Evolutionary conservation across 768 basidiomycete species (phyloP).

Genomic region (Fomitopsis serialis): DNA sequence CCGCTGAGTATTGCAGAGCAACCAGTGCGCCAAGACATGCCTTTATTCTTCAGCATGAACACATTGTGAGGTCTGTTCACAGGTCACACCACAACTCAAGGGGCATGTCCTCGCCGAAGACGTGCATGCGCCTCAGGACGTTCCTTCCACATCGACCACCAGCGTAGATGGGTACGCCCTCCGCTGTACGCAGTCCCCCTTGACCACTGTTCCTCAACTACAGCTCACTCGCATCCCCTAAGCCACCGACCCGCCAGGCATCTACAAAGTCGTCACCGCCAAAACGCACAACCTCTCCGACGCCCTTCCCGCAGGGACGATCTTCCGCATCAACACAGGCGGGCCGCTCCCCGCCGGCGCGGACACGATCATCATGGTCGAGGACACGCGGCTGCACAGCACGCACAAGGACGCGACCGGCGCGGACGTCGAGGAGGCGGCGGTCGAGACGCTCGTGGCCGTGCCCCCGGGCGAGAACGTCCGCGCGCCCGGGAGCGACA

Average conservation of each 20-base stretch:
- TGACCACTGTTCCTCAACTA: neutral
- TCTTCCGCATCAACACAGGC: slow-evolving; percentile 84
- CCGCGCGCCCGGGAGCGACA: slow-evolving; percentile 70
- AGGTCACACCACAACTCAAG: slow-evolving; percentile 58
- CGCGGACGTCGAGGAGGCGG: slow-evolving; percentile 56
- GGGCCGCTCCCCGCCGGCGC: slow-evolving; percentile 70
- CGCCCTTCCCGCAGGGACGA: slow-evolving; percentile 41
- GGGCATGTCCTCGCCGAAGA: slow-evolving; percentile 76
- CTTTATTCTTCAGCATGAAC: no score
- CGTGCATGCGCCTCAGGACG: slow-evolving; percentile 56
- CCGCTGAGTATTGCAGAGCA: slow-evolving; percentile 34
- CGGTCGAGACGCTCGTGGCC: slow-evolving; percentile 62
- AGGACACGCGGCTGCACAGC: slow-evolving; percentile 77
- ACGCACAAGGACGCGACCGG: slow-evolving; percentile 34
- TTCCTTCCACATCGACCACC: slow-evolving; percentile 64
- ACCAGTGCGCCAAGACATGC: slow-evolving; percentile 31
- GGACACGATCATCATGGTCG: slow-evolving; percentile 88
- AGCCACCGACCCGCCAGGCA: slow-evolving; percentile 63
- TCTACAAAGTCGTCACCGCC: slow-evolving; percentile 63
- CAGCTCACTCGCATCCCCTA: neutral
- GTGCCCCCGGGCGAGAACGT: slow-evolving; percentile 67
- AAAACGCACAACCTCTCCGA: slow-evolving; percentile 29
- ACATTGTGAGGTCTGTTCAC: neutral
- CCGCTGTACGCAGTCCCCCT: slow-evolving; percentile 41
- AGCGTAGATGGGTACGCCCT: slow-evolving; percentile 90